Evolutionary conservation across 2,329 filamentous ascomycete species (phyloP).

Genomic region (Sporothrix dimorphospora): DNA sequence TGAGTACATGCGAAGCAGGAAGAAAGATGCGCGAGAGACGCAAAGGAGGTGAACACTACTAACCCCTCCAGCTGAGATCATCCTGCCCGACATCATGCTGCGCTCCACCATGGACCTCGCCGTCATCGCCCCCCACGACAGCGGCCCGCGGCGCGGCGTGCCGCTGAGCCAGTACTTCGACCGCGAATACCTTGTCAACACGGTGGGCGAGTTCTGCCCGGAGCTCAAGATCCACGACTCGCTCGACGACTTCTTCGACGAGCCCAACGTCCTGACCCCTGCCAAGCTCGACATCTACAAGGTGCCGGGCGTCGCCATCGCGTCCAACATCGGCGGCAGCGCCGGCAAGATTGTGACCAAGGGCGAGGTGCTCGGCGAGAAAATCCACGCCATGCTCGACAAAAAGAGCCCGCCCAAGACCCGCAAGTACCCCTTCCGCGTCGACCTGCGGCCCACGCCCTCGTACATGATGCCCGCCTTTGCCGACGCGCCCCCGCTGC

Average conservation of each 20-base stretch:
- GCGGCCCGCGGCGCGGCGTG: constrained; percentile 38
- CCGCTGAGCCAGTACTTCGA: constrained; percentile 45
- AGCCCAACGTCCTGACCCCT: constrained; percentile 38
- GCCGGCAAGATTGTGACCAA: constrained; percentile 38
- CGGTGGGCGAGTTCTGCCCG: constrained; percentile 42
- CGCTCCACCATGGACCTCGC: constrained; percentile 41
- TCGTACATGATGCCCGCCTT: constrained; percentile 42
- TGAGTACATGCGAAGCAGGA: constrained; percentile 35
- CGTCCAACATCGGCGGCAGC: constrained; percentile 5
- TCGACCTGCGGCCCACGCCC: constrained; percentile 38
- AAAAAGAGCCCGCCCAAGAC: constrained; percentile 35
- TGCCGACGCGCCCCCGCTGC: constrained; percentile 39
- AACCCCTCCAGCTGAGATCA: constrained; percentile 40
- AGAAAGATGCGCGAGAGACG: background rate
- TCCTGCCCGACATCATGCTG: constrained; percentile 44
- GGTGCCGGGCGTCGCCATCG: constrained; percentile 32
- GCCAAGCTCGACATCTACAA: constrained; percentile 36
- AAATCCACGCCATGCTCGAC: constrained; percentile 39
- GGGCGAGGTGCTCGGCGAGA: constrained; percentile 32
- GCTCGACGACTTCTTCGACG: constrained; percentile 43
- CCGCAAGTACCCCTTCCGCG: constrained; percentile 41
- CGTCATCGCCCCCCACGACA: constrained; percentile 35
- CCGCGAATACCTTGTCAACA: constrained; percentile 38
- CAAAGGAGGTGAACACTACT: background rate
- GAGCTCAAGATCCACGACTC: constrained; percentile 44